Evolutionary conservation across 2,329 filamentous ascomycete species (phyloP), one percentile per base, ranked within the genome.

Genomic region (Sporothrix mexicana): DNA sequence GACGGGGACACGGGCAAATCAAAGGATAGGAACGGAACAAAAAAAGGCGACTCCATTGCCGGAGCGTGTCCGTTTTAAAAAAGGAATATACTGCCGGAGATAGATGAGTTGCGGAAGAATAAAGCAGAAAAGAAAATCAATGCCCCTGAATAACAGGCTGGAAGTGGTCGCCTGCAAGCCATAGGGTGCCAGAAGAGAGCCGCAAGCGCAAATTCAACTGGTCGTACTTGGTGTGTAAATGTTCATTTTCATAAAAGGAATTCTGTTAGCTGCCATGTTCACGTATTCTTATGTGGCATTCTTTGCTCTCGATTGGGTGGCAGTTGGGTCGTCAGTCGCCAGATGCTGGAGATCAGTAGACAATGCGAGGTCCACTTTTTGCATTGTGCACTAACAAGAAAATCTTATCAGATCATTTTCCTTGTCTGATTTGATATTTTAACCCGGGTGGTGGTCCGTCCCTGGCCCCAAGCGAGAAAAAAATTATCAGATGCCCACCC

Each of bases 361-460:
- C 30, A 36, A 36, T 36, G 3, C 30, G 30, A 36, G 4, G 30
- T 36, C 30, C 4, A 6, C 30, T 36, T 36, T 36, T 36, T 36
- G 30, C 30, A 36, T 36, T 36, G 30, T 53, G 17, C 2, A 20
- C 47, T 49, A 49, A 13, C 47, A 59, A 51, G 15, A 15, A 51
- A 51, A 57, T 59, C 55, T 59, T 59, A 59, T 59, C 55, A 59
- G 55, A 59, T 59, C 55, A 36, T 59, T 59, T 36, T 59, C 23
- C 13, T 51, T 51, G 55, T 59, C 55, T 59, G 12, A 15, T 59
- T 25, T 57, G 55, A 36, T 59, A 25, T 23, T 55, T 55, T 55
- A 25, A 25, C 13, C 6, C 8, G 2, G 8, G 10, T 20, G 20
- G n/a, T 12, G 20, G 30, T 36, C 30, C 30, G 30, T 20, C 53